phyloP scores from a whole-genome alignment of 2,329 filamentous ascomycete genomes.

The Cercospora nicotianae region DNA sequence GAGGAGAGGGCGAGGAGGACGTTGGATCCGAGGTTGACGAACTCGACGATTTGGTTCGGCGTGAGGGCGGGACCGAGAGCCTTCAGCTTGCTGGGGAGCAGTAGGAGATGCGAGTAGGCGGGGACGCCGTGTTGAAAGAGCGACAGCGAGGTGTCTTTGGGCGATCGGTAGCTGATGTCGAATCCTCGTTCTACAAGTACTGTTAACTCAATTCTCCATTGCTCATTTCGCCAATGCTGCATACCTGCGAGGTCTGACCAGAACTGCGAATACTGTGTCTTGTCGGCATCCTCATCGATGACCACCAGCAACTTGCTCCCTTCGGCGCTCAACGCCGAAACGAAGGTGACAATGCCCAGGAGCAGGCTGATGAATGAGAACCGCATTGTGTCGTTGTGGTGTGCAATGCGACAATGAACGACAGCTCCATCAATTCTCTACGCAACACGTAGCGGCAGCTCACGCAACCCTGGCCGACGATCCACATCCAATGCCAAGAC shows the following conservation, averaged over 20 bases:
- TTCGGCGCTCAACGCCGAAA: conserved; percentile 73
- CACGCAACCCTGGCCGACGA: background rate
- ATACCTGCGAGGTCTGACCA: conserved; percentile 69
- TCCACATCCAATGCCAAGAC: conserved; percentile 7
- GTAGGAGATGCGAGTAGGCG: conserved; percentile 84
- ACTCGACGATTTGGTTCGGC: conserved; percentile 82
- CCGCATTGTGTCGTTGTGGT: conserved; percentile 45
- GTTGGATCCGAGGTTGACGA: conserved; percentile 89
- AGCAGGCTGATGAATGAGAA: conserved; percentile 50
- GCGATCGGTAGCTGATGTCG: conserved; percentile 75
- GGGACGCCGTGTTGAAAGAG: conserved; percentile 86
- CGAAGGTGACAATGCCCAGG: conserved; percentile 64
- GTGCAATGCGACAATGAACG: background rate
- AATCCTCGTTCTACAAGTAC: conserved; percentile 71
- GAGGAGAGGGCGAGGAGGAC: conserved; percentile 82
- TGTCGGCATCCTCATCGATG: conserved; percentile 77
- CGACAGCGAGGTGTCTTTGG: conserved; percentile 73
- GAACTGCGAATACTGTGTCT: conserved; percentile 80
- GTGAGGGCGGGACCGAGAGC: conserved; percentile 87
- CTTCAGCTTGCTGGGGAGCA: conserved; percentile 89
- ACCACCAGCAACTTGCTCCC: conserved; percentile 83
- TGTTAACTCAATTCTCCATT: background rate
- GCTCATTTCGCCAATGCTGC: conserved; percentile 27
- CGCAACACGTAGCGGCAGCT: conserved; percentile 14
- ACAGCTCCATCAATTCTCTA: conserved; percentile 1